Conservation (phyloP, 2,329 filamentous ascomycete genomes). For the Purpureocillium lavendulum region DNA sequence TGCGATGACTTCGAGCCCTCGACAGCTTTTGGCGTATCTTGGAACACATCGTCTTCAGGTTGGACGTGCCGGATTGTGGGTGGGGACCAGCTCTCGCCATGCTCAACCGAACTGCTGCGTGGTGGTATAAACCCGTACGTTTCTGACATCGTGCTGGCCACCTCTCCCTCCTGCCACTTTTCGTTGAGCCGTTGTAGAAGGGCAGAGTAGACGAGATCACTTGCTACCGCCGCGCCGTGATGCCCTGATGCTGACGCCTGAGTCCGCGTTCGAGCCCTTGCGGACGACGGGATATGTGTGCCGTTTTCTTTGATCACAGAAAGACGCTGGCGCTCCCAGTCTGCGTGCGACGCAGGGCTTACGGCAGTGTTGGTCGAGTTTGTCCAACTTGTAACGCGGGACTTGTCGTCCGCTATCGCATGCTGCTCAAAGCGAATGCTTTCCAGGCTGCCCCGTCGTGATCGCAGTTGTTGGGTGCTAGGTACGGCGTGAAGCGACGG, state of each 20-base stretch:
- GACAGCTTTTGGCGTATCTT: background rate
- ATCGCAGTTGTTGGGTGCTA: slow-evolving; percentile 37
- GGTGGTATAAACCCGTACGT: slow-evolving; percentile 5
- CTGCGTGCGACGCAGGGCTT: slow-evolving; percentile 27
- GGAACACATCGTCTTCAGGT: slow-evolving; percentile 24
- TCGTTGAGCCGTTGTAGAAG: slow-evolving; percentile 48
- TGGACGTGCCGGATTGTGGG: slow-evolving; percentile 25
- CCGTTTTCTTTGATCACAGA: slow-evolving; percentile 56
- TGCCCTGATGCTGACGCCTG: background rate
- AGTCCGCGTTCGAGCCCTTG: slow-evolving; percentile 15
- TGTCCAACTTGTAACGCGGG: slow-evolving; percentile 66
- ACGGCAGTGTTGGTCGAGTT: slow-evolving; percentile 52
- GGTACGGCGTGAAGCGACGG: slow-evolving; percentile 41
- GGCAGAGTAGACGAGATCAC: slow-evolving; percentile 53
- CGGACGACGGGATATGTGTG: slow-evolving; percentile 26
- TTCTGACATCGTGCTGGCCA: slow-evolving; percentile 2
- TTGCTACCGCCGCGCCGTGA: slow-evolving; percentile 31
- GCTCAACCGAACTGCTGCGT: slow-evolving; percentile 9
- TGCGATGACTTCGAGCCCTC: no score
- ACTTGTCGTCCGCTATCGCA: slow-evolving; percentile 40
- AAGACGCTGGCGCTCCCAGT: slow-evolving; percentile 48
- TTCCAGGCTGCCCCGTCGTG: slow-evolving; percentile 46
- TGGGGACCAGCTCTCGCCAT: slow-evolving; percentile 10
- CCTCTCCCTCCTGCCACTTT: slow-evolving; percentile 16
- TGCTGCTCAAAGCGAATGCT: slow-evolving; percentile 33